These are phyloP conservation scores for Piromyces finnis DNA, from an alignment of 192 early-diverging fungal genomes.

Conservation along the genomic window DNA sequence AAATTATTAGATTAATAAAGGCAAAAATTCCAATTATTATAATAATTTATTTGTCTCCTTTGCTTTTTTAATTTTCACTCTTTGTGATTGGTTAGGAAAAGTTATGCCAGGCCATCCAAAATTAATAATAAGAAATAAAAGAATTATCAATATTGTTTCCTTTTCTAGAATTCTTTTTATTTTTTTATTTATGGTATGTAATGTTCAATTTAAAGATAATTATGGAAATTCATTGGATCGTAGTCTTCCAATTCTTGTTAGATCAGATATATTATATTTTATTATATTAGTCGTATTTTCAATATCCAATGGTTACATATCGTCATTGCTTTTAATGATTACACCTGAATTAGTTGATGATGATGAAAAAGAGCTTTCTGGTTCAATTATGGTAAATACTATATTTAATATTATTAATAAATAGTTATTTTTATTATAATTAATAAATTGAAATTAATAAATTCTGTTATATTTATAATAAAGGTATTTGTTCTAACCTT, in stretches of 20 bases:
- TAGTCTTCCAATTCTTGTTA: not conserved
- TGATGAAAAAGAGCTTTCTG: not conserved
- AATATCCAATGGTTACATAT: not conserved
- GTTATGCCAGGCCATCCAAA: slow-evolving; percentile 22
- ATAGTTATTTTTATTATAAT: too few species aligned
- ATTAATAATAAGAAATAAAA: slow-evolving; percentile 13
- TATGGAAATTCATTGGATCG: not conserved
- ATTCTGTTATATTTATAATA: not conserved
- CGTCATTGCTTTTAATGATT: not conserved
- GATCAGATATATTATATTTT: not conserved
- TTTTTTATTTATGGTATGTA: slow-evolving; percentile 49
- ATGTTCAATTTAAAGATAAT: slow-evolving; percentile 10
- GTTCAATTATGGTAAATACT: not conserved
- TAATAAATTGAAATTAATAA: too few species aligned
- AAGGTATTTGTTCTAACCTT: not conserved
- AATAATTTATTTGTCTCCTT: slow-evolving; percentile 45
- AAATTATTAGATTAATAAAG: slow-evolving; percentile 1
- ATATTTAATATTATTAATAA: too few species aligned
- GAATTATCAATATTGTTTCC: slow-evolving; percentile 18
- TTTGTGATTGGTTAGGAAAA: slow-evolving; percentile 55
- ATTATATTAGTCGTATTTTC: not conserved
- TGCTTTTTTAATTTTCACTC: slow-evolving; percentile 53
- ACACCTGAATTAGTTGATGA: not conserved
- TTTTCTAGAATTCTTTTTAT: slow-evolving; percentile 34
- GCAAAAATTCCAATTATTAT: slow-evolving; percentile 9